Base-by-base conservation (phyloP, 495 filamentous ascomycete species). In the Penicillium tannophilum region DNA sequence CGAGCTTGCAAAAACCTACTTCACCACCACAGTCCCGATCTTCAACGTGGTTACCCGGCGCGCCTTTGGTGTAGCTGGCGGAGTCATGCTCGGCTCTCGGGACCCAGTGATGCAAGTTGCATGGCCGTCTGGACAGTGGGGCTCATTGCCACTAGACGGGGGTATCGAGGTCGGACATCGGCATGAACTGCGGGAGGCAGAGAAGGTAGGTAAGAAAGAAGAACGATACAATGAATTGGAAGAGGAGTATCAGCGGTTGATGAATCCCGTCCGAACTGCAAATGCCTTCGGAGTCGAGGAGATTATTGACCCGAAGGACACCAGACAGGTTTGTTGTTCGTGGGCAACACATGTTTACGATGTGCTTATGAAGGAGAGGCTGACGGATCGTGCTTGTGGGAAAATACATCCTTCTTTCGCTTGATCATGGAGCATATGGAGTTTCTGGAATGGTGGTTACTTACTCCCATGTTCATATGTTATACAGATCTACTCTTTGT, bases 201-300 rank as follows among this genome's bases (percentile, higher is more conserved):
- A 83, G 63, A 77, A 79, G 55, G 61, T 69, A 19, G 75, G 79
- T 2, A 76, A 74, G 56, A 74, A 76, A 52, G 76, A 82, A 26
- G 77, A 77, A 54, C 54, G 73, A 20, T 85, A 85, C 50, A 66
- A 74, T 20, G 81, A 85, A 62, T 60, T 87, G 24, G 83, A 86
- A 44, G 78, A 80, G 28, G 82, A 84, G 63, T 88, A 88, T 63
- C 60, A 74, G 31, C 69, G 81, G 14, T 56, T 87, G 56, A 88
- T 86, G 83, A 88, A 86, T 56, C 85, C 85, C 0, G 82, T 87
- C 36, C 71, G 84, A 17, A 86, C 84, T 41, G 85, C 85, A 11
- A 86, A 86, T 72, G 78, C 82, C 6, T 88, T 88, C 65, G 84
- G 84, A 0, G 73, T 86, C 1, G 85, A 88, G 67, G 84, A 88